A percentile compares a stretch with the other conserved stretches of the same genome.
Evolutionary conservation across 2,329 filamentous ascomycete genomes (phyloP).

Genomic region (Hymenoscyphus infarciens): DNA sequence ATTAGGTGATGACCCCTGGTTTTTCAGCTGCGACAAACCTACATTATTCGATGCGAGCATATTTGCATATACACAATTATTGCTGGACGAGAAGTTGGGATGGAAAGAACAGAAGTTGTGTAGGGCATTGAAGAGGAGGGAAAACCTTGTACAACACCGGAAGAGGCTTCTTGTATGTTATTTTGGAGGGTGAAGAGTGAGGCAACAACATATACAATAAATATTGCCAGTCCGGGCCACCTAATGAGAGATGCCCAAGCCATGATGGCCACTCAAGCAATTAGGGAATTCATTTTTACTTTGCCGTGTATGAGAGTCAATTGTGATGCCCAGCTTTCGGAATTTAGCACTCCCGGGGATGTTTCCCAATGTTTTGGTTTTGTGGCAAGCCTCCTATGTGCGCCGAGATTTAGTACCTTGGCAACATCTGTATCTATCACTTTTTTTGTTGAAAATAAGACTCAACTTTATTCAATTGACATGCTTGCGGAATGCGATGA

Average conservation of each 20-base stretch:
- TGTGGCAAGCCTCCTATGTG: no score
- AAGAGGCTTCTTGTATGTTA: conserved; percentile 48
- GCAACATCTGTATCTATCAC: no score
- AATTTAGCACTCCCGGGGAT: no score
- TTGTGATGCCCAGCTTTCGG: no score
- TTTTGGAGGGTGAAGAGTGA: conserved; percentile 27
- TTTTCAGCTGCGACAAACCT: conserved; percentile 53
- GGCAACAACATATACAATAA: background rate
- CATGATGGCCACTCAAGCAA: background rate
- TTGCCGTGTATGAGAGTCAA: background rate
- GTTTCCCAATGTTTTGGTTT: no score
- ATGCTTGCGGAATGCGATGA: no score
- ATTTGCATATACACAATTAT: conserved; percentile 83
- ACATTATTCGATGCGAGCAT: conserved; percentile 82
- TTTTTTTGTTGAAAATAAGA: no score
- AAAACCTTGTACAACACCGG: conserved; percentile 63
- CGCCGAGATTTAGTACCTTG: no score
- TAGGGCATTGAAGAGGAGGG: conserved; percentile 52
- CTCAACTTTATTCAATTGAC: no score
- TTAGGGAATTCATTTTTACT: no score
- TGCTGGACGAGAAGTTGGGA: conserved; percentile 56
- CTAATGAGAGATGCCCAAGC: background rate
- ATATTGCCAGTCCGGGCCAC: background rate
- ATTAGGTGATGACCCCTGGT: conserved; percentile 56
- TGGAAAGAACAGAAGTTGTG: conserved; percentile 63